phyloP scores from a whole-genome alignment of 2,329 filamentous ascomycete genomes.

The Colletotrichum sublineola region DNA sequence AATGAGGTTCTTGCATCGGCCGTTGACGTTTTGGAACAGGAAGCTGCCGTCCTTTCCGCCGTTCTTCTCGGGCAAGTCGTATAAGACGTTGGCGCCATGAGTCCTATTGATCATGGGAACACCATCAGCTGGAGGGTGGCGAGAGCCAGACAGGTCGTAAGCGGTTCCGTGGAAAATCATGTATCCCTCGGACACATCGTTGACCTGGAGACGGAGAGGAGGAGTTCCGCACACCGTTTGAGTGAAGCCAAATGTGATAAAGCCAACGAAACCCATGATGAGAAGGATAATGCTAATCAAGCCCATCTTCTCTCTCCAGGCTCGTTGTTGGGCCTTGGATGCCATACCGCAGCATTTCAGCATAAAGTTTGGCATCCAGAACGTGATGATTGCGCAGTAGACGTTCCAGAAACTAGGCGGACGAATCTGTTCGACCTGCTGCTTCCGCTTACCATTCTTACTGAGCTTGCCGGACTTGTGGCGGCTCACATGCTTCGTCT shows the following conservation, averaged over 20 bases:
- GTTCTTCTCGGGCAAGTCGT: slow-evolving; percentile 84
- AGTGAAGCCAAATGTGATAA: slow-evolving; percentile 96
- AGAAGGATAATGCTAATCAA: slow-evolving; percentile 91
- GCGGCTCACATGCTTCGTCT: slow-evolving; percentile 55
- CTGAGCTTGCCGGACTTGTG: slow-evolving; percentile 73
- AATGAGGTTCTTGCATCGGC: slow-evolving; percentile 93
- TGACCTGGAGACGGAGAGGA: slow-evolving; percentile 80
- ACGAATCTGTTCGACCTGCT: slow-evolving; percentile 73
- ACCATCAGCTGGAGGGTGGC: slow-evolving; percentile 84
- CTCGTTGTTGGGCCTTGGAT: slow-evolving; percentile 86
- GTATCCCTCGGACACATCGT: slow-evolving; percentile 83
- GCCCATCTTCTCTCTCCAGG: slow-evolving; percentile 98
- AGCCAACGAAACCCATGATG: slow-evolving; percentile 92
- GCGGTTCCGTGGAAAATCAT: slow-evolving; percentile 98
- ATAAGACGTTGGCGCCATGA: slow-evolving; percentile 82
- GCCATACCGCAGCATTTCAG: slow-evolving; percentile 88
- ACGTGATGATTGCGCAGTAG: slow-evolving; percentile 93
- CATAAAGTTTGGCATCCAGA: slow-evolving; percentile 91
- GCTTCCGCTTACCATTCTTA: slow-evolving; percentile 68
- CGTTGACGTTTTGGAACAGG: slow-evolving; percentile 98
- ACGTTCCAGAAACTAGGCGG: slow-evolving; percentile 94
- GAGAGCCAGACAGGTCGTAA: slow-evolving; percentile 83
- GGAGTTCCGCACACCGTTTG: slow-evolving; percentile 84
- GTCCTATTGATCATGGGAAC: slow-evolving; percentile 70
- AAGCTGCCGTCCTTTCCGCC: slow-evolving; percentile 96